Base-by-base conservation (phyloP, 2,329 filamentous ascomycete species). In the Incumbomyces lentus region DNA sequence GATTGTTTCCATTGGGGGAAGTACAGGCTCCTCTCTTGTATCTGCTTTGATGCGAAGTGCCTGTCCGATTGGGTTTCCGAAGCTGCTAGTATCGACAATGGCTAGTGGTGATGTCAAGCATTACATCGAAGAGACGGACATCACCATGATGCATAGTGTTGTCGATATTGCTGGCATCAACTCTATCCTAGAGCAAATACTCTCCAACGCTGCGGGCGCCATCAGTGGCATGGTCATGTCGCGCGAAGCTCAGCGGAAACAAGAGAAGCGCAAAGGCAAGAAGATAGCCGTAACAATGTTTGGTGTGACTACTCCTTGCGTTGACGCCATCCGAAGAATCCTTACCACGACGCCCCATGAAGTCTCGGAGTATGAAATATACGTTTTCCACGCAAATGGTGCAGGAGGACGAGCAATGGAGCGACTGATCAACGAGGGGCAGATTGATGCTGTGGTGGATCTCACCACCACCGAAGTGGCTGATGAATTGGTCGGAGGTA, bases 401-500 rank as follows among this genome's bases (percentile, higher is more conserved):
- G 71, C 79, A 12, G 82, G 82, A 0, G 82, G 82, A 1, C 71
- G 71, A 43, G 78, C 81, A 0, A 82, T 86, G 81, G 82, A 86
- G 58, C 67, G 78, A 1, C 65, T 86, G 2, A 63, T 84, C 1
- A 57, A 59, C 0, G 75, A 81, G 53, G 69, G 68, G 0, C 63
- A 67, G n/a, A 65, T 86, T 1, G 78, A 84, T 55, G 82, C 76
- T 1, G 72, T 85, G 0, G 63, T 85, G 2, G 82, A 86, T 56
- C 62, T 86, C n/a, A 86, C 82, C 0, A 85, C 81, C 0, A 83
- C 80, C 0, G 82, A 86, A 56, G 70, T 84, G 14, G 76, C 75
- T 36, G 82, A 86, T 55, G 64, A 78, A 39, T 52, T 84, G 1
- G 73, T 75, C 13, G 82, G 79, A 0, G 81, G 82, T 0, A 70